phyloP scores from a whole-genome alignment of 257 asterid genomes.

The Parsonsia alboflavescens region DNA sequence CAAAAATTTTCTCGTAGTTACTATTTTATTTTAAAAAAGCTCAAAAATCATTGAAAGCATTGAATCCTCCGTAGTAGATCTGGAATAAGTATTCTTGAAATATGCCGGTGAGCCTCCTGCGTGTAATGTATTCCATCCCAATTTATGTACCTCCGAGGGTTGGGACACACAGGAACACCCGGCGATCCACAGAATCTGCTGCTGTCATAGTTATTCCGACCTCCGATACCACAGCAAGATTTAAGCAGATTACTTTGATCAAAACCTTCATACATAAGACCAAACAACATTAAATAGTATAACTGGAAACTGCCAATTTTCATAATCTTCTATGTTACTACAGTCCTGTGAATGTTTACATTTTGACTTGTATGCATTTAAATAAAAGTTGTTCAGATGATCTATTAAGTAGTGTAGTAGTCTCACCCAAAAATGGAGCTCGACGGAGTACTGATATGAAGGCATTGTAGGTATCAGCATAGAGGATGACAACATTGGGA shows the following conservation, averaged over 20 bases:
- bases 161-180: constrained; percentile 6
- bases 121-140: constrained; percentile 28
- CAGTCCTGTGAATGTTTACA: too few relatives aligned
- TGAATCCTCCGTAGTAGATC: neutral
- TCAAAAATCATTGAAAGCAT: neutral
- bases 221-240: constrained; percentile 25
- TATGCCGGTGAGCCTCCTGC: constrained; percentile 12
- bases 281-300: neutral
- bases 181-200: constrained; percentile 14
- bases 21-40: neutral
- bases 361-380: too few relatives aligned
- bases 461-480: constrained; percentile 15
- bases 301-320: neutral
- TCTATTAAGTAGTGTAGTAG: neutral
- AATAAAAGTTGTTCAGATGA: too few relatives aligned
- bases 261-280: constrained; percentile 11
- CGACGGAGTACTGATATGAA: constrained; percentile 4
- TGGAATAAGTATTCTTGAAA: constrained; percentile 1
- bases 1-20: too few relatives aligned
- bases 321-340: too few relatives aligned
- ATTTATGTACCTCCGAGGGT: constrained; percentile 14
- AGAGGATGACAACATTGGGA: constrained; percentile 13
- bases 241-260: neutral
- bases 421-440: neutral
- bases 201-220: neutral